Evolutionary conservation across 768 basidiomycete genomes (phyloP).

Genomic region (Phallus indusiatus): DNA sequence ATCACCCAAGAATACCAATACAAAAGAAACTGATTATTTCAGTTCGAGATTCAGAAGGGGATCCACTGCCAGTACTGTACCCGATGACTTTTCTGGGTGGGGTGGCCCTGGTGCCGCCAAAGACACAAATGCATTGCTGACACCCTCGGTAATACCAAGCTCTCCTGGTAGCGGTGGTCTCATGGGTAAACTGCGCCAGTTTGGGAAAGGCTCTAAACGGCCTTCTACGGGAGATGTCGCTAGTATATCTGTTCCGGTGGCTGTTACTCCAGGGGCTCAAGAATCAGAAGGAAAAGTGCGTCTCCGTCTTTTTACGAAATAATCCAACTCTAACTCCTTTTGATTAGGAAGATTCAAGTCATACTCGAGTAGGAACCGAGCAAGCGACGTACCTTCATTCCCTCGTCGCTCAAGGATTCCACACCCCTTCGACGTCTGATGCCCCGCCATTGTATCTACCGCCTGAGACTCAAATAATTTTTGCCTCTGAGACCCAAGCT

Average conservation of each 20-base stretch:
- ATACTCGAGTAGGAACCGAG: not conserved
- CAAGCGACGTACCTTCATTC: conserved; percentile 15
- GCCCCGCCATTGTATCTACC: conserved; percentile 59
- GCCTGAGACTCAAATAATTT: conserved; percentile 52
- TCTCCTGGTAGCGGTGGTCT: conserved; percentile 47
- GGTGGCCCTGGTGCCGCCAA: conserved; percentile 23
- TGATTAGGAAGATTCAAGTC: not conserved
- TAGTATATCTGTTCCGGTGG: conserved; percentile 19
- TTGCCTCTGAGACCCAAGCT: conserved; percentile 72
- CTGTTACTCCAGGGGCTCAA: conserved; percentile 19
- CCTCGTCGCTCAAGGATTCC: conserved; percentile 24
- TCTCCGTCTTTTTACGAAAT: not conserved
- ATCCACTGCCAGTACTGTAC: conserved; percentile 22
- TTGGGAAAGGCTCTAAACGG: conserved; percentile 51
- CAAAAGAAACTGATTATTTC: conserved; percentile 36
- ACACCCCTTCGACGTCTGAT: conserved; percentile 64
- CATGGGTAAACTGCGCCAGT: conserved; percentile 72
- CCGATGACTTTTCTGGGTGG: conserved; percentile 36
- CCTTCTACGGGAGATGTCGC: conserved; percentile 20
- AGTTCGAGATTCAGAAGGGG: conserved; percentile 22
- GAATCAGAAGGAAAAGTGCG: not conserved
- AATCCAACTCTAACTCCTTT: not conserved
- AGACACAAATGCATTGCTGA: conserved; percentile 14
- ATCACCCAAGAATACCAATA: conserved; percentile 24
- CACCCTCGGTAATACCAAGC: conserved; percentile 34